Base-by-base conservation (phyloP, 2,329 filamentous ascomycete species). In the Arthrobotrys iridis region DNA sequence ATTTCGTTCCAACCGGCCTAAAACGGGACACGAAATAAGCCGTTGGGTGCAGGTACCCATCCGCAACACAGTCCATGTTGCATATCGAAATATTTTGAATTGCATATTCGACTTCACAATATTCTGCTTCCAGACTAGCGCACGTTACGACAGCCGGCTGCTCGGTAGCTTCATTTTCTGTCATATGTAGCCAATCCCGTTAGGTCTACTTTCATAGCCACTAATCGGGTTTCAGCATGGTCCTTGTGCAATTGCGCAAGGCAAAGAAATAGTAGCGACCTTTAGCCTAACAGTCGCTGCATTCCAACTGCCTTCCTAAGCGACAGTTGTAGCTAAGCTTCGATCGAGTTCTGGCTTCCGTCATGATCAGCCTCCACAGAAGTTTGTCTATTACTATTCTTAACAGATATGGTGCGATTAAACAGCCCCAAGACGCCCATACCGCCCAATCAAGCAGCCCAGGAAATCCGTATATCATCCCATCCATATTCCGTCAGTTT, bases 91-190 rank as follows among this genome's bases (percentile, higher is more conserved):
- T n/a, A 63, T 50, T 37, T 26, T 26, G 28, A 7, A 10, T 52
- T 37, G 46, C 46, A 48, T 20, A n/a, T 45, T 64, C 37, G 6
- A 35, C 26, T 18, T 60, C 52, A 50, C 30, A 55, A 13, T 20
- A 10, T 18, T 63, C 65, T 62, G 13, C 57, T 41, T 70, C 20
- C 1, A 70, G 55, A 45, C 65, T 70, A 70, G 65, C 7, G 65
- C 55, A 62, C 26, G 57, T 63, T 63, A 22, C 45, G n/a, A 57
- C 20, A 26, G 22, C n/a, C 37, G 30, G 22, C 18, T 20, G 8
- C 11, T 67, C 13, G 35, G 40, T 37, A 59, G 41, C 50, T 67
- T 37, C 41, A 22, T 50, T 11, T 67, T 58, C 43, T 33, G 41
- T 33, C 35, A 48, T 22, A 11, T 22, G 20, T 43, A 43, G 26